phyloP scores from a whole-genome alignment of 176 grass and related monocot genomes.

The barley (Hordeum vulgare) region MorexV3_pseudomolecules_assembly NC_058518.1:13080669-13081168 shows the following conservation, averaged over 20 bases:
- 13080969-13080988: no score
- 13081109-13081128: not conserved
- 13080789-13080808: no score
- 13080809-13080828: no score
- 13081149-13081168: not conserved
- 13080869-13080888: no score
- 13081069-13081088: not conserved
- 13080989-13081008: no score
- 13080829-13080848: no score
- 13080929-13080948: no score
- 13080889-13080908: no score
- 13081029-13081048: not conserved
- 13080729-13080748: not conserved
- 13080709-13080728: not conserved
- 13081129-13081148: not conserved
- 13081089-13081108: not conserved
- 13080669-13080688: not conserved
- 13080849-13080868: no score
- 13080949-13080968: no score
- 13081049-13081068: not conserved
- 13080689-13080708: not conserved
- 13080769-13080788: no score
- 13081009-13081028: not conserved
- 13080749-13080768: not conserved
- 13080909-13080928: no score